Evolutionary conservation across 768 basidiomycete genomes (phyloP).

Genomic region (Sutorius australiensis): DNA sequence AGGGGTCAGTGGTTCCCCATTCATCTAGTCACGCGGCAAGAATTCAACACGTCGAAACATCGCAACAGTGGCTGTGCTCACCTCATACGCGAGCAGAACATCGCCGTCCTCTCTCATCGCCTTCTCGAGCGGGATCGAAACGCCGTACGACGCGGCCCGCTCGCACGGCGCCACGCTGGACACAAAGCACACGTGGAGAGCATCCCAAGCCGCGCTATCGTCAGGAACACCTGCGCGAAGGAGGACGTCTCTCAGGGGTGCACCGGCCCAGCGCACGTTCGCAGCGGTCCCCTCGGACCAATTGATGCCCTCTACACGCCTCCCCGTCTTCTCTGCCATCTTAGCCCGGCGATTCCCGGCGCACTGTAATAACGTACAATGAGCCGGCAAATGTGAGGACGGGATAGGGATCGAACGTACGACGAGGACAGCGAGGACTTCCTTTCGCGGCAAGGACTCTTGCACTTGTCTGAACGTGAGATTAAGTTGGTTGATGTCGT

Average conservation of each 20-base stretch:
- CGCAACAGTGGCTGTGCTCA: slow-evolving; percentile 12
- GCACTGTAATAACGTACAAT: slow-evolving; percentile 35
- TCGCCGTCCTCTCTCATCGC: slow-evolving; percentile 45
- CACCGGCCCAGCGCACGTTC: slow-evolving; percentile 66
- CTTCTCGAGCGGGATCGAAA: slow-evolving; percentile 54
- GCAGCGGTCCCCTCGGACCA: slow-evolving; percentile 70
- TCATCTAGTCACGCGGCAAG: slow-evolving; percentile 44
- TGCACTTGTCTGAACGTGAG: slow-evolving; percentile 21
- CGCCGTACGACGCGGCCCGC: slow-evolving; percentile 60
- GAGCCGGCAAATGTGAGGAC: neutral
- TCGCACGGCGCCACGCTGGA: slow-evolving; percentile 59
- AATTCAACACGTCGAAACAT: neutral
- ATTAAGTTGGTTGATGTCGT: slow-evolving; percentile 7
- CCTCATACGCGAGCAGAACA: slow-evolving; percentile 62
- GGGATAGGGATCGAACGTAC: slow-evolving; percentile 30
- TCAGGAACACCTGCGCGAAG: slow-evolving; percentile 38
- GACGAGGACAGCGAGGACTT: slow-evolving; percentile 54
- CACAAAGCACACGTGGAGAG: slow-evolving; percentile 55
- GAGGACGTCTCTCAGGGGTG: slow-evolving; percentile 54
- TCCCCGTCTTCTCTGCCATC: slow-evolving; percentile 53
- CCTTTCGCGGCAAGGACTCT: slow-evolving; percentile 14
- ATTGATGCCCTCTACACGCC: slow-evolving; percentile 49
- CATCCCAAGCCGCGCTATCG: slow-evolving; percentile 15
- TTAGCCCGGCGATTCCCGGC: slow-evolving; percentile 66
- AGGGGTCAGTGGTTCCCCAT: slow-evolving; percentile 51